Base-by-base conservation (phyloP, 2,329 filamentous ascomycete species). In the Blastomyces parvus region DNA sequence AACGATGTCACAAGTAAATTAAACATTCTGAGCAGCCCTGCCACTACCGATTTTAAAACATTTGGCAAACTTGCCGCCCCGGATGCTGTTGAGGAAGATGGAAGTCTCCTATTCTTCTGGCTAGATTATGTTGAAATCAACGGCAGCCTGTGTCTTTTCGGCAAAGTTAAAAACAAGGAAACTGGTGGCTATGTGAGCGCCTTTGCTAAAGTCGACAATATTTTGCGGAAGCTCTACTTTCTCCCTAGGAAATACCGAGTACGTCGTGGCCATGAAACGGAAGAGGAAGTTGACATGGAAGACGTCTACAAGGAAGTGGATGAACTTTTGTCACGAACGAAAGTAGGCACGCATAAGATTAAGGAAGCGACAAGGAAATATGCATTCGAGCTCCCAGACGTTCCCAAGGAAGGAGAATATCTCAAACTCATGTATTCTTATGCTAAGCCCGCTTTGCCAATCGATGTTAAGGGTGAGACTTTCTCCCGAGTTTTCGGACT, bases 381-480 rank as follows among this genome's bases (percentile, higher is more conserved):
- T 72, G 94, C 94, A 0, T 99, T 99, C 74, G 94, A 99, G 74
- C 79, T 99, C 61, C 84, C 88, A 0, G 88, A 86, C 62, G 86
- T 99, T 63, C 94, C 94, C 1, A 92, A 88, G 72, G 91, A 97
- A 76, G 86, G 86, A 0, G 86, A 96, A 67, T 99, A 99, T 72
- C 81, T 99, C 67, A 97, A 99, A 76, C 82, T 97, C n/a, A 81
- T 97, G 27, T 99, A 99, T 72, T 90, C 93, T 3, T 99, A 99
- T 72, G 88, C 89, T 66, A 95, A 93, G 73, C 85, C 87, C 53
- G 81, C 83, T 22, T 75, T 99, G 44, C 83, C 90, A n/a, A 80
- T 84, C 61, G 87, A 88, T 65, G 78, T 84, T 6, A 84, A 81
- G 50, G 94, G 94, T 36, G 87, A 96, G 74, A 97, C 94, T 0